Conservation (phyloP, 805 yeast genomes). For the Komagataella ulmi region DNA sequence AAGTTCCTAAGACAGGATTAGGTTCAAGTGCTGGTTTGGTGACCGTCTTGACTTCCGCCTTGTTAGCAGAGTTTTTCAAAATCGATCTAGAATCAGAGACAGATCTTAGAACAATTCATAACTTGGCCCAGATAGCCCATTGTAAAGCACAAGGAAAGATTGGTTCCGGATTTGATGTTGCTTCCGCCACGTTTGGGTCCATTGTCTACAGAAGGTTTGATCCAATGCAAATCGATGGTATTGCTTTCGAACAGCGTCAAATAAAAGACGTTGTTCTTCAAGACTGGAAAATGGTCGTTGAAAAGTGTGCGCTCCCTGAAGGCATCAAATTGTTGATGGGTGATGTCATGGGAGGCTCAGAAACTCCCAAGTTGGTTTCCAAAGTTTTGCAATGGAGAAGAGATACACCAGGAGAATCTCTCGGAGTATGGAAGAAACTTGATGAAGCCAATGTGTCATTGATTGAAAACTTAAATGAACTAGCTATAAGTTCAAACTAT, state of each 20-base stretch:
- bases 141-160: constrained; percentile 90
- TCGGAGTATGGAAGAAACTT: constrained; percentile 37
- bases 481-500: constrained; percentile 27
- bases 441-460: constrained; percentile 46
- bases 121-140: constrained; percentile 79
- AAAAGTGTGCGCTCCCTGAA: constrained; percentile 50
- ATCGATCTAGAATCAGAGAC: constrained; percentile 6
- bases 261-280: constrained; percentile 24
- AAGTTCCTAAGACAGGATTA: constrained; percentile 86
- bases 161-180: constrained; percentile 96
- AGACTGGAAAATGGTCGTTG: constrained; percentile 51
- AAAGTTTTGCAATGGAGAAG: constrained; percentile 62
- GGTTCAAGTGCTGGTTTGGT: constrained; percentile 95
- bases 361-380: constrained; percentile 82
- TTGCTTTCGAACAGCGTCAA: constrained; percentile 17
- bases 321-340: constrained; percentile 75
- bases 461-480: constrained; percentile 29
- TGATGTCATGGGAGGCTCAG: constrained; percentile 85
- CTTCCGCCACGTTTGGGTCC: constrained; percentile 88
- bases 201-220: constrained; percentile 68
- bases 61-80: constrained; percentile 35
- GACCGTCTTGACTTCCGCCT: constrained; percentile 61
- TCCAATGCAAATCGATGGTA: constrained; percentile 32
- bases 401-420: constrained; percentile 34
- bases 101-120: constrained; percentile 41